These are phyloP conservation scores for Aspergillus intermedius DNA, from an alignment of 2,329 filamentous ascomycete species.

Conservation along the genomic window DNA sequence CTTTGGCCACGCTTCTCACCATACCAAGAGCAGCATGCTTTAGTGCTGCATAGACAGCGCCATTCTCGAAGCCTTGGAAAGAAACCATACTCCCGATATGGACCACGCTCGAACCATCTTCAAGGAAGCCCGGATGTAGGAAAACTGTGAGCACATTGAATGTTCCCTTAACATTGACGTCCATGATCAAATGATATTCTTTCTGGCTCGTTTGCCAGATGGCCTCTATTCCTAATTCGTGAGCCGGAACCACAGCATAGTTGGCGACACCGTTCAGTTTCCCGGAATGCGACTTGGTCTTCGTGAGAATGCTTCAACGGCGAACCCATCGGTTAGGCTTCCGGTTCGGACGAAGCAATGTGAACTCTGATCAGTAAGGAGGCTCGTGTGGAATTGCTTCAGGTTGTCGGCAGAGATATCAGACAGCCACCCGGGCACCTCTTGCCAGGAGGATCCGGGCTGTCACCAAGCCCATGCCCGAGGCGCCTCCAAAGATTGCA, in stretches of 20 bases:
- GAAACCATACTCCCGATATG: constrained; percentile 3
- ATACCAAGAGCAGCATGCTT: constrained; percentile 4
- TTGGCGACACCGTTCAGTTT: constrained; percentile 2
- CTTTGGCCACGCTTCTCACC: constrained; percentile 2
- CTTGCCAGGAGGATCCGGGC: neutral
- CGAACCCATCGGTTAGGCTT: neutral
- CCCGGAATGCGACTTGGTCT: constrained; percentile 1
- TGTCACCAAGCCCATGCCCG: constrained; percentile 2
- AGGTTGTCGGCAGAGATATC: constrained; percentile 1
- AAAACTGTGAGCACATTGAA: constrained; percentile 1
- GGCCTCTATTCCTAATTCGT: neutral
- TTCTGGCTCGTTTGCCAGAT: constrained; percentile 1
- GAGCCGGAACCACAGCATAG: neutral
- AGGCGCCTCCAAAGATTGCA: constrained; percentile 1
- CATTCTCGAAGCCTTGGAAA: constrained; percentile 2
- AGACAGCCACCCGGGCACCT: neutral
- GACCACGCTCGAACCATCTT: constrained; percentile 3
- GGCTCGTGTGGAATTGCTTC: neutral
- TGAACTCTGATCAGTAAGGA: neutral
- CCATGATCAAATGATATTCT: constrained; percentile 3
- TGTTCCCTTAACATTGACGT: constrained; percentile 1
- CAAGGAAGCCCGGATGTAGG: constrained; percentile 1
- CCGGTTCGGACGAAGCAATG: neutral
- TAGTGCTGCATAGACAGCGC: constrained; percentile 1
- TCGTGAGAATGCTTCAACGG: constrained; percentile 1